Conservation (phyloP, 2,329 filamentous ascomycete species). For the Alternaria triticimaculans region DNA sequence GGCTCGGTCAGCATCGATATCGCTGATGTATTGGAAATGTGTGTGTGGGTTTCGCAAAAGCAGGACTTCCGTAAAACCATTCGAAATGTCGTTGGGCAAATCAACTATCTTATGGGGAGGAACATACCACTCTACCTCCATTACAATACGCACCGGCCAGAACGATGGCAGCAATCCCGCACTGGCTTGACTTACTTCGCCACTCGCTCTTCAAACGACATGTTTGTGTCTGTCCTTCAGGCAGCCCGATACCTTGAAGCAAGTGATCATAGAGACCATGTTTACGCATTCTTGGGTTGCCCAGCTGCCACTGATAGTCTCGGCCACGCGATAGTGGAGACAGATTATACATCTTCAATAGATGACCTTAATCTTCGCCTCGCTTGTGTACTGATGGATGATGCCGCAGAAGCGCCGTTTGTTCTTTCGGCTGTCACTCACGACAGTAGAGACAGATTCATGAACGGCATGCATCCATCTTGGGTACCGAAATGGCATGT, state of each 20-base stretch:
- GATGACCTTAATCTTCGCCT: background rate
- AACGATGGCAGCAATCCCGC: background rate
- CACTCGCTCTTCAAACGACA: too few relatives aligned
- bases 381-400: background rate
- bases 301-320: rapidly evolving
- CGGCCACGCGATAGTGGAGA: background rate
- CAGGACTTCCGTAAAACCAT: rapidly evolving
- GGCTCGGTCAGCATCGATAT: background rate
- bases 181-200: rapidly evolving
- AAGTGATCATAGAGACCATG: background rate
- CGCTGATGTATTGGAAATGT: background rate
- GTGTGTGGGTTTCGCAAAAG: background rate
- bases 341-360: background rate
- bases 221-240: too few relatives aligned
- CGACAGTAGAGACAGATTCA: rapidly evolving
- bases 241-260: rapidly evolving
- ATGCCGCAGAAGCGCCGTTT: background rate
- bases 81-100: background rate
- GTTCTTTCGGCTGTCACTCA: rapidly evolving
- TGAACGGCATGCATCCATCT: background rate
- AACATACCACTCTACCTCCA: background rate
- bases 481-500: background rate
- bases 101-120: rapidly evolving
- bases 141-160: rapidly evolving
- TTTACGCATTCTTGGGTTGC: background rate